Evolutionary conservation across 257 asterid genomes (phyloP).

Genomic region (Cruciata laevipes): DNA sequence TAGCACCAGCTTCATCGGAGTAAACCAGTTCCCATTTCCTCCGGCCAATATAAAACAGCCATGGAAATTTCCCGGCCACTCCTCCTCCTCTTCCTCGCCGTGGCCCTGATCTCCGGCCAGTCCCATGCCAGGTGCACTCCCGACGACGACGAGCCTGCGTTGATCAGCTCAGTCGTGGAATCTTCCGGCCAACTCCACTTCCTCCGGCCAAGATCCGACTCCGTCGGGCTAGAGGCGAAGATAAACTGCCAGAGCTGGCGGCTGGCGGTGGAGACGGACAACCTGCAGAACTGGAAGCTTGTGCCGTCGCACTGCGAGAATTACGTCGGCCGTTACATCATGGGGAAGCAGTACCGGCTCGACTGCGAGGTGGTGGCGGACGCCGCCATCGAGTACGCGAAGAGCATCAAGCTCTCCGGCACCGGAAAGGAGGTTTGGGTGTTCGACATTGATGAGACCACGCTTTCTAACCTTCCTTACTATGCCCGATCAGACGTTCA

Average conservation of each 20-base stretch:
- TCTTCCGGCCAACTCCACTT: conserved; percentile 18
- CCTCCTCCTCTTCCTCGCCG: not conserved
- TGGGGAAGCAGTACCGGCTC: conserved; percentile 49
- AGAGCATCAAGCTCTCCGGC: conserved; percentile 18
- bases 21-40: not conserved
- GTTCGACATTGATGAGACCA: conserved; percentile 44
- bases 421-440: conserved; percentile 44
- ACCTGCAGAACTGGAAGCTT: conserved; percentile 32
- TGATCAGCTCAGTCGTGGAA: not conserved
- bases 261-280: conserved; percentile 59
- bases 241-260: conserved; percentile 79
- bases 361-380: conserved; percentile 44
- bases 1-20: not conserved
- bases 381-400: conserved; percentile 39
- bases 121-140: not conserved
- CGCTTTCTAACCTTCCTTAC: conserved; percentile 39
- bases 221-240: conserved; percentile 21
- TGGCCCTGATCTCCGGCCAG: not conserved
- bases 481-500: conserved; percentile 34
- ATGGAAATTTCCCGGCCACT: not conserved
- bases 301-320: conserved; percentile 44
- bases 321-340: conserved; percentile 58
- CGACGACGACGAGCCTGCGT: not conserved
- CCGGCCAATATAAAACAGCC: not conserved
- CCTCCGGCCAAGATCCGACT: conserved; percentile 36